phyloP scores from a whole-genome alignment of 2,329 filamentous ascomycete species.

The Tolypocladium album region DNA sequence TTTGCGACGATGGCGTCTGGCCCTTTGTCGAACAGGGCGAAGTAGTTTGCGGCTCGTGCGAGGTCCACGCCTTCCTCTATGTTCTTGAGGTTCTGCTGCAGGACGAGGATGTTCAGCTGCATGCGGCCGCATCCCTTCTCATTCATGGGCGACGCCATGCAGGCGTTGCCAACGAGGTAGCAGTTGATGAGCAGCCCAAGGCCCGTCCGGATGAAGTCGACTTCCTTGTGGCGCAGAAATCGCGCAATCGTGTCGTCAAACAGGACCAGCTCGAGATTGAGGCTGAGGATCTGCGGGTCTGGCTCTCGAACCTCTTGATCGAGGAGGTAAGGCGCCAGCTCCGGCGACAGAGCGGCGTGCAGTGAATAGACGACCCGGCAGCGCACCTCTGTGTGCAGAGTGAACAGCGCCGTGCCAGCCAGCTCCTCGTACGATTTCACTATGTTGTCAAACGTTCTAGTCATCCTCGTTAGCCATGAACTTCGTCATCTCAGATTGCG shows the following conservation, averaged over 20 bases:
- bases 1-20: constrained; percentile 53
- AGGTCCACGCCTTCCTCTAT: constrained; percentile 64
- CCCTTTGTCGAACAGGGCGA: constrained; percentile 54
- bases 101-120: constrained; percentile 85
- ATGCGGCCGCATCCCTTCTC: constrained; percentile 72
- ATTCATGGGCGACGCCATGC: constrained; percentile 74
- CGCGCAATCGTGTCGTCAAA: constrained; percentile 75
- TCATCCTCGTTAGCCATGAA: constrained; percentile 10
- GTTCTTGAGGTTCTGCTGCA: constrained; percentile 95
- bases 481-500: too few species aligned
- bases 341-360: constrained; percentile 47
- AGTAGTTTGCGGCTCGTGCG: constrained; percentile 54
- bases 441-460: constrained; percentile 74
- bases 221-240: constrained; percentile 62
- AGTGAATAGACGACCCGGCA: constrained; percentile 79
- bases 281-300: constrained; percentile 66
- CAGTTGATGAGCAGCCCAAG: constrained; percentile 69
- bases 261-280: constrained; percentile 75
- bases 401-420: constrained; percentile 67
- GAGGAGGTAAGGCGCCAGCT: constrained; percentile 49
- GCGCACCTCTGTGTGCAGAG: constrained; percentile 79
- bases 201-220: constrained; percentile 64
- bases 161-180: constrained; percentile 63
- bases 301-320: constrained; percentile 68
- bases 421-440: constrained; percentile 75